phyloP scores from a whole-genome alignment of 2,329 filamentous ascomycete genomes.

The Ophiognomonia clavigignenti-juglandacearum region DNA sequence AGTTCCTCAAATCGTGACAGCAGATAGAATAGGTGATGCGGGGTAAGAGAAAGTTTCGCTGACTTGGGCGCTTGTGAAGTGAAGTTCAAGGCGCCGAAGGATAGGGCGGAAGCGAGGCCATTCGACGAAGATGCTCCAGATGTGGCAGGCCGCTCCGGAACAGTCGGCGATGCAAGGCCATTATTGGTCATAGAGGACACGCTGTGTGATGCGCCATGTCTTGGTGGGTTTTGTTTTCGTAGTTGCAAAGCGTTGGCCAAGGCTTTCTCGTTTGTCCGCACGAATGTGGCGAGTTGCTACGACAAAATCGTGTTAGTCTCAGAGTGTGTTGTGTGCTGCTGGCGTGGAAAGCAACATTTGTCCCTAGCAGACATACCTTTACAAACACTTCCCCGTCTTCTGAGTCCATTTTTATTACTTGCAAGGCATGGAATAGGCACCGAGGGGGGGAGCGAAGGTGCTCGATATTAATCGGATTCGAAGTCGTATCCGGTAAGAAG shows the following conservation, averaged over 20 bases:
- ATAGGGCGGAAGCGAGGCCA: slow-evolving; percentile 78
- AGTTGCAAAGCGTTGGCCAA: slow-evolving; percentile 92
- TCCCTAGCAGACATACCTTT: slow-evolving; percentile 58
- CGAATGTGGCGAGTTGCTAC: slow-evolving; percentile 91
- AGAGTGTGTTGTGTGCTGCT: background rate
- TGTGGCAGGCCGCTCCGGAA: slow-evolving; percentile 58
- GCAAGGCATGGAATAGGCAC: slow-evolving; percentile 39
- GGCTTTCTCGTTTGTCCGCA: slow-evolving; percentile 95
- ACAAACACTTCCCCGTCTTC: slow-evolving; percentile 88
- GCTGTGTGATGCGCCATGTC: slow-evolving; percentile 65
- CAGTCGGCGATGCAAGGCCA: slow-evolving; percentile 45
- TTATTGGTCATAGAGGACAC: slow-evolving; percentile 49
- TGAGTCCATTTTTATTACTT: slow-evolving; percentile 66
- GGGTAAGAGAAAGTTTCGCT: slow-evolving; percentile 85
- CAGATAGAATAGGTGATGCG: slow-evolving; percentile 95
- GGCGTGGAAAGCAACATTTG: background rate
- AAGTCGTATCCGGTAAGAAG: slow-evolving; percentile 11
- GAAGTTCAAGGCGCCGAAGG: slow-evolving; percentile 79
- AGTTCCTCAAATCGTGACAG: slow-evolving; percentile 93
- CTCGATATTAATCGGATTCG: slow-evolving; percentile 19
- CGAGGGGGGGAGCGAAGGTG: slow-evolving; percentile 4
- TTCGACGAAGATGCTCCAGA: slow-evolving; percentile 62
- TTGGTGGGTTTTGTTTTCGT: slow-evolving; percentile 64
- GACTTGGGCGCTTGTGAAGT: slow-evolving; percentile 82
- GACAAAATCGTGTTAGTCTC: slow-evolving; percentile 24